These are phyloP conservation scores for Solanum tacnaense DNA, from an alignment of 257 asterid genomes.

Conservation along the genomic window DNA sequence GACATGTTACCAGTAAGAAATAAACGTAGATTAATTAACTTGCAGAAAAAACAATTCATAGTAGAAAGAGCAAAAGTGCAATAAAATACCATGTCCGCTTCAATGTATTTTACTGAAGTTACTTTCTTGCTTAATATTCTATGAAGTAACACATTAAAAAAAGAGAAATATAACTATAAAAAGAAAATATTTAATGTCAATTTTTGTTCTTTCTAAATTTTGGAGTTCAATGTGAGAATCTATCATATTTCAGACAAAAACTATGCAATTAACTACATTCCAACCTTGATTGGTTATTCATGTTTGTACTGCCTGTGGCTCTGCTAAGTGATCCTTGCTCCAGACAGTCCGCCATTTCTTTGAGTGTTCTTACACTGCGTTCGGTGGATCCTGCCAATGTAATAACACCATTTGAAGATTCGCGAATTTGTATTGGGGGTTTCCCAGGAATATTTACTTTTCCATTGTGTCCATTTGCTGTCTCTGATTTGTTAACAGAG, in stretches of 20 bases:
- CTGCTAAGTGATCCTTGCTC: constrained; percentile 91
- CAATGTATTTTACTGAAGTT: neutral
- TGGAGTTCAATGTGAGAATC: neutral
- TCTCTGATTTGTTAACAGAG: constrained; percentile 45
- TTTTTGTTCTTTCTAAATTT: neutral
- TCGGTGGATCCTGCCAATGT: constrained; percentile 98
- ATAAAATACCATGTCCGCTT: neutral
- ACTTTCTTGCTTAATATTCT: neutral
- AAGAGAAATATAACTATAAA: neutral
- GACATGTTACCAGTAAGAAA: neutral
- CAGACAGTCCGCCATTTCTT: constrained; percentile 93
- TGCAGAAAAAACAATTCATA: neutral
- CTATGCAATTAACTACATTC: neutral
- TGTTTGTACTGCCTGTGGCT: constrained; percentile 98
- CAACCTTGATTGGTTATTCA: constrained; percentile 96
- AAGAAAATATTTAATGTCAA: neutral
- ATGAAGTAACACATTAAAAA: neutral
- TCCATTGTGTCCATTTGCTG: constrained; percentile 59
- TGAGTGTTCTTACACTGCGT: constrained; percentile 62
- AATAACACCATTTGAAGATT: constrained; percentile 92
- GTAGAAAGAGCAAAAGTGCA: neutral
- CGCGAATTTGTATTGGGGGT: constrained; percentile 92
- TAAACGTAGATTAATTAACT: neutral
- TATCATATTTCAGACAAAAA: neutral
- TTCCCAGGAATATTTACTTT: constrained; percentile 68